Base-by-base conservation (phyloP, 2,329 filamentous ascomycete genomes). In the Cercospora canescens region DNA sequence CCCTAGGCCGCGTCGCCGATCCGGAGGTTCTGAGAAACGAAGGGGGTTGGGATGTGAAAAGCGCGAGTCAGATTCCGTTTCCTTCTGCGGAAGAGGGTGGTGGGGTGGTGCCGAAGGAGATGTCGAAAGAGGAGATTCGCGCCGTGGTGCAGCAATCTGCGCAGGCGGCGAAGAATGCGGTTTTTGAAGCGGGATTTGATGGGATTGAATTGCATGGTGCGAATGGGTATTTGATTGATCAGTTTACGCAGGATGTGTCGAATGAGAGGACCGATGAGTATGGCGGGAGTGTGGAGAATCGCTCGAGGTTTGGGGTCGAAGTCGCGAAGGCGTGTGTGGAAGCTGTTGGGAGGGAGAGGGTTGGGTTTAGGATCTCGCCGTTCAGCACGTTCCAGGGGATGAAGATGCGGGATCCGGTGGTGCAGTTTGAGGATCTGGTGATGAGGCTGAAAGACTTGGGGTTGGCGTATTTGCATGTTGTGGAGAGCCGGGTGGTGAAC, bases 301-400 rank as follows among this genome's bases (percentile, higher is more conserved):
- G 86, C 66, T 67, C 80, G 60, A 75, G 84, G n/a, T 82, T 87
- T 63, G 80, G 78, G 0, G 64, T 87, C 5, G 85, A 87, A 70
- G 81, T 86, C 11, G 78, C 84, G 0, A 77, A 82, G 34, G 84
- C 84, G 0, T 81, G 85, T 6, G 75, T 77, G 0, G 76, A 77
- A 0, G 82, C 84, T 0, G 75, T 84, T 18, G 87, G 82, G 0
- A 79, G 80, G 2, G 80, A 84, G 1, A 69, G 69, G 54, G 71
- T 74, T n/a, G 86, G 82, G 0, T 82, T 90, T 18, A 84, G 88
- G 0, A 76, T 91, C 1, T 86, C 82, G 1, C 89, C 88, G 0
- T 90, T 83, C 76, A 84, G 82, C 54, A 76, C 77, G 0, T 90
- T 87, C 77, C 86, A 90, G 64, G 84, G 83, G 16, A 88, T 91